Conservation (phyloP, 2,329 filamentous ascomycete genomes). For the Colletotrichum tamarilloi region DNA sequence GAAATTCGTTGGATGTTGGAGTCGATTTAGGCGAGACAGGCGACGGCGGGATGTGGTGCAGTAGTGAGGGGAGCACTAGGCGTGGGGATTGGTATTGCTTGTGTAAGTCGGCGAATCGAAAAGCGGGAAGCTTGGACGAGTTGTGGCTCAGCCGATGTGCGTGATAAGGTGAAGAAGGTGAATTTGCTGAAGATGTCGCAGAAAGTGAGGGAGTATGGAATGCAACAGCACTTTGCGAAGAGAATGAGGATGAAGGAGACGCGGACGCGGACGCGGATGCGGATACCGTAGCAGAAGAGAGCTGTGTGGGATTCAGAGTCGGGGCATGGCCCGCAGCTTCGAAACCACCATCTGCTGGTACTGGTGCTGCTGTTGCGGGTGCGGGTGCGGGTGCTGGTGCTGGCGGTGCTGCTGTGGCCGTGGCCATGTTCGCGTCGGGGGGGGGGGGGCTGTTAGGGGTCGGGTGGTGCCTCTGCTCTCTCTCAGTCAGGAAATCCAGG, state of each 20-base stretch:
- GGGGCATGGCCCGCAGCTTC: conserved; percentile 35
- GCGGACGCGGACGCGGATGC: conserved; percentile 30
- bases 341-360: conserved; percentile 22
- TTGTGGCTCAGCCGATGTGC: conserved; percentile 64
- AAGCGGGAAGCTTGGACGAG: conserved; percentile 66
- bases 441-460: background rate
- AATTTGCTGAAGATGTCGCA: conserved; percentile 20
- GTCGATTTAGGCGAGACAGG: conserved; percentile 49
- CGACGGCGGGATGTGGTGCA: conserved; percentile 51
- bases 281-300: conserved; percentile 29
- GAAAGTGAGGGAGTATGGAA: conserved; percentile 20
- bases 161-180: conserved; percentile 46
- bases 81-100: conserved; percentile 45
- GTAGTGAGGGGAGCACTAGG: conserved; percentile 43
- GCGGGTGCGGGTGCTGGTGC: conserved; percentile 7
- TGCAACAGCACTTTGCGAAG: conserved; percentile 20
- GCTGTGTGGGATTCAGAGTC: conserved; percentile 31
- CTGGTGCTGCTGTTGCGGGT: conserved; percentile 3
- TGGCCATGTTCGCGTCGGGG: conserved; percentile 31
- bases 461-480: background rate
- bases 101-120: conserved; percentile 63
- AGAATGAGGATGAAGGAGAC: conserved; percentile 28
- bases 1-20: conserved; percentile 40
- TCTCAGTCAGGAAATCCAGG: background rate
- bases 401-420: conserved; percentile 18